Percentiles rank a stretch among this genome's conserved stretches.
Conservation (phyloP, 106 monocot species). For the Narthecium ossifragum region DNA sequence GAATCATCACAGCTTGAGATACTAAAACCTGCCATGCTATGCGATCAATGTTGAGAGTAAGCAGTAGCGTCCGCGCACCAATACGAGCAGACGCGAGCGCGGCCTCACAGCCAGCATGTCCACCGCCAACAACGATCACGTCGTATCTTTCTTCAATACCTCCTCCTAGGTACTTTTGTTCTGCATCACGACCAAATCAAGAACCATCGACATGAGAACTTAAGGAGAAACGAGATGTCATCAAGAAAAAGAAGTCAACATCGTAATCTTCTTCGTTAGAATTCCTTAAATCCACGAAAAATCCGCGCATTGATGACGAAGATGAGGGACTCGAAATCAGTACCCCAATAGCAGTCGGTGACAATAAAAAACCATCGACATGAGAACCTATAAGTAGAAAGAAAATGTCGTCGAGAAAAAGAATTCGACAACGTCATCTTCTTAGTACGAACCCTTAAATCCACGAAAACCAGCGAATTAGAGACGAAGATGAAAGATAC, state of each 20-base stretch:
- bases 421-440: no score
- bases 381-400: no score
- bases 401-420: no score
- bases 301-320: no score
- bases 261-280: neutral
- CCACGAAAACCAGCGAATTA: neutral
- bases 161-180: conserved; percentile 7
- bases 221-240: neutral
- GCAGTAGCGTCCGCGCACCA: conserved; percentile 87
- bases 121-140: conserved; percentile 96
- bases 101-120: conserved; percentile 98
- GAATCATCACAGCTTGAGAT: neutral
- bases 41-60: conserved; percentile 94
- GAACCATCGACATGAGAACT: neutral
- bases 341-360: no score
- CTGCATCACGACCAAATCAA: neutral
- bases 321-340: no score
- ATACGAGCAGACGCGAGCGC: conserved; percentile 97
- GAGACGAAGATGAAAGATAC: neutral
- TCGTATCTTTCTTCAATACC: conserved; percentile 63
- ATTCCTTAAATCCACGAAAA: no score
- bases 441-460: neutral
- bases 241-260: neutral
- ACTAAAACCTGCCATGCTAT: conserved; percentile 98
- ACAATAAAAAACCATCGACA: no score